Base-by-base conservation (phyloP, 2,329 filamentous ascomycete genomes). In the Trichoderma endophyticum region DNA sequence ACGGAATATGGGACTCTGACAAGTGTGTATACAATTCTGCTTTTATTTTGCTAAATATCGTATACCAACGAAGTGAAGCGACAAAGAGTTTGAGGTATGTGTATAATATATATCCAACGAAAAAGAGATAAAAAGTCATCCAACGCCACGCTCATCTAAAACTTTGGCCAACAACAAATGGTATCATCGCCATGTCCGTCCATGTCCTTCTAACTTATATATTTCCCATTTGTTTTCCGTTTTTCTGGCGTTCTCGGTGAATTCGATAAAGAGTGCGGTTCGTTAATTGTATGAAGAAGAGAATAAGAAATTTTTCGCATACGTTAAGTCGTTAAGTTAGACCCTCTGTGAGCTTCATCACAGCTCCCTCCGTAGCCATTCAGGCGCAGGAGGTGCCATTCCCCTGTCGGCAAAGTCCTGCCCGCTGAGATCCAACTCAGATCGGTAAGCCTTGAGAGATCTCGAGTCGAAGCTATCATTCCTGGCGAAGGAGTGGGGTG, bases 361-460 rank as follows among this genome's bases (percentile, higher is more conserved):
- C 32, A 62, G 54, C 51, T 65, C 72, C 71, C 84, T 86, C 71
- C 91, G 78, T 43, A 90, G 85, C 85, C 88, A 91, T 7, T 89
- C 87, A 0, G 89, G 89, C 54, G 90, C 88, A 1, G 88, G 88
- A 12, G 89, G 87, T 11, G 87, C 89, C 81, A 90, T 83, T 51
- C 83, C 84, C 61, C 84, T 81, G 75, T 86, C 85, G 26, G 43
- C 60, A 15, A 51, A 28, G 6, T 57, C 48, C 7, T 65, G 72
- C 6, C 21, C 14, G 39, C 32, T 74, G 2, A 73, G 75, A 48
- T 78, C 78, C 3, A 75, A 4, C 26, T 66, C 74, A 48, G 76
- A 77, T n/a, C 72, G 71, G 24, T 70, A 54, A 7, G 61, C 71
- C 54, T 32, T 75, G 54, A 73, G 74, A 26, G 73, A 71, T 15